A percentile compares a stretch with the other conserved stretches of the same genome.
Evolutionary conservation across 208 protist genomes (phyloP).

Genomic region (Trypanosoma theileri): DNA sequence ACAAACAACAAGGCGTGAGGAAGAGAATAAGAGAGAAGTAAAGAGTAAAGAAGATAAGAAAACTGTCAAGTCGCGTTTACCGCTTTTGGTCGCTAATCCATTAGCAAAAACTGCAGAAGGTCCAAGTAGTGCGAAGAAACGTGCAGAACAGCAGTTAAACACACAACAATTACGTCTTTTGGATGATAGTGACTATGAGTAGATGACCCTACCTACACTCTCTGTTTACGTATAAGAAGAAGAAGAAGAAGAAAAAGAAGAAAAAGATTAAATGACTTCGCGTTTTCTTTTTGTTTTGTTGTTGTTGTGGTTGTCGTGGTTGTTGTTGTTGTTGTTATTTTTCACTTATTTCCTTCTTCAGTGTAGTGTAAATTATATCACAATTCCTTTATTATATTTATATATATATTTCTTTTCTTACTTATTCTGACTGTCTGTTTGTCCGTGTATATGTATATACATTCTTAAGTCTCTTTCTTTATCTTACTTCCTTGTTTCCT

Average conservation of each 20-base stretch:
- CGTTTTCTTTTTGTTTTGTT: constrained; percentile 7
- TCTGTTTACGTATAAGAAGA: neutral
- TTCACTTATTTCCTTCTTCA: too few relatives aligned
- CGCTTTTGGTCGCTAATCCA: constrained; percentile 1
- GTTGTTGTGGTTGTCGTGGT: neutral
- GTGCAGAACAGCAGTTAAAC: constrained; percentile 32
- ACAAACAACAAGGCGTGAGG: constrained; percentile 2
- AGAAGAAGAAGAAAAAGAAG: neutral
- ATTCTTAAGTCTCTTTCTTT: neutral
- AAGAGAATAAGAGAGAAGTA: neutral
- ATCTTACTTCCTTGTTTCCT: neutral
- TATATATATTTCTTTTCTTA: too few relatives aligned
- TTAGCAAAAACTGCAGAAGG: constrained; percentile 28
- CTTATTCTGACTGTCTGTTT: too few relatives aligned
- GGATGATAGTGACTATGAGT: constrained; percentile 4
- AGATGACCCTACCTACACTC: neutral
- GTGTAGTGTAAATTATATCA: too few relatives aligned
- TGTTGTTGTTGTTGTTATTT: too few relatives aligned
- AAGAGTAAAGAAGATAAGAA: neutral
- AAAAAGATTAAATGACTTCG: constrained; percentile 10
- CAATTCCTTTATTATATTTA: too few relatives aligned
- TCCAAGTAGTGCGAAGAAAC: constrained; percentile 36
- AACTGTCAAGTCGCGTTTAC: neutral
- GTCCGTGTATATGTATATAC: neutral
- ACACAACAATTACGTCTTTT: constrained; percentile 36